Percentiles rank a stretch among this genome's conserved stretches.
These are phyloP conservation scores for Lactarius psammicola DNA, from an alignment of 768 basidiomycete species.

Conservation along the genomic window DNA sequence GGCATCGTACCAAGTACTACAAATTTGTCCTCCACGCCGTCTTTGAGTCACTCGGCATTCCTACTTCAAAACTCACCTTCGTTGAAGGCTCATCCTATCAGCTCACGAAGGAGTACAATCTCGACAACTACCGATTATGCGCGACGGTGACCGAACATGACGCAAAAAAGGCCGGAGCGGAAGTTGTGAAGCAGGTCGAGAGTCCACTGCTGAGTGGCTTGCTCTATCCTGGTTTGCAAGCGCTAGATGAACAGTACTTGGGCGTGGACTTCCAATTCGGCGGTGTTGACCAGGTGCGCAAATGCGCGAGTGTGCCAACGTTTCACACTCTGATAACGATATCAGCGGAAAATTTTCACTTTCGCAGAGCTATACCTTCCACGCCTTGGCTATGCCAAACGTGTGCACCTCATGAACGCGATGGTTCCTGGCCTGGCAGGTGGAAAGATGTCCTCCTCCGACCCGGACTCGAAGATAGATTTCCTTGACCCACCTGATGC, in stretches of 20 bases:
- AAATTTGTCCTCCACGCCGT: conserved; percentile 75
- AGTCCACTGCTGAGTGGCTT: conserved; percentile 87
- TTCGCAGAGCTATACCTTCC: conserved; percentile 97
- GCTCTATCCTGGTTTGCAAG: conserved; percentile 94
- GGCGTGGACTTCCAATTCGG: conserved; percentile 97
- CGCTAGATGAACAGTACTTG: conserved; percentile 96
- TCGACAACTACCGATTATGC: conserved; percentile 91
- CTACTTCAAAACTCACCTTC: conserved; percentile 77
- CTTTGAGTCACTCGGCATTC: conserved; percentile 87
- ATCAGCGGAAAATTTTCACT: conserved; percentile 95
- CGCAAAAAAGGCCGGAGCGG: conserved; percentile 96
- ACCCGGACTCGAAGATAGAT: conserved; percentile 97
- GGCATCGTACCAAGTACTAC: conserved; percentile 88
- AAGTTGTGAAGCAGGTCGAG: conserved; percentile 97
- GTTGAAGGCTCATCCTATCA: conserved; percentile 93
- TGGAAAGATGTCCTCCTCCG: conserved; percentile 98
- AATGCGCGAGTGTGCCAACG: background rate
- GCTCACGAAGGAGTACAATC: conserved; percentile 84
- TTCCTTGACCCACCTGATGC: conserved; percentile 85
- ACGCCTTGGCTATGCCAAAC: conserved; percentile 86
- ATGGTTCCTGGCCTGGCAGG: conserved; percentile 96
- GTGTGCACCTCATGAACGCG: conserved; percentile 95
- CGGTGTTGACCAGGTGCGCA: conserved; percentile 87
- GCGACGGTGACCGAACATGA: conserved; percentile 94
- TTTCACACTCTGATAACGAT: background rate